These are phyloP conservation scores for Taiwanofungus camphoratus DNA, from an alignment of 1,284 basidiomycete species.

Conservation along the genomic window DNA sequence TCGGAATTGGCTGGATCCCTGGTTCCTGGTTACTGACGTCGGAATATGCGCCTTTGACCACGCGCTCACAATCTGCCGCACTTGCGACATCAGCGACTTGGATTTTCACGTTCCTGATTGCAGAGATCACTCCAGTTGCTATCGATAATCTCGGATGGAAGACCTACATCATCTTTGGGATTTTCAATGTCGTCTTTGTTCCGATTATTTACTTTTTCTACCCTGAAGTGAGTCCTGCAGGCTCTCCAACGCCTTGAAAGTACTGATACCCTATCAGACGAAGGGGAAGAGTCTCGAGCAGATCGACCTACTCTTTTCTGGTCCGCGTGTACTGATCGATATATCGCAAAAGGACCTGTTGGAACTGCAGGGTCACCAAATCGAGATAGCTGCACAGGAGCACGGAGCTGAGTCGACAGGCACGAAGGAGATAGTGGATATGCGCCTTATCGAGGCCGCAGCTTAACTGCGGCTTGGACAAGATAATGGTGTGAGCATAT, in stretches of 20 bases:
- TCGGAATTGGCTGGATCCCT: not conserved
- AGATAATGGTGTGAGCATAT: too few relatives aligned
- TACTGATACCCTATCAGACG: not conserved
- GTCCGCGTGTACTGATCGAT: not conserved
- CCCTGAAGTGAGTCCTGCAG: not conserved
- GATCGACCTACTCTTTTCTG: not conserved
- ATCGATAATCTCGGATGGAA: not conserved
- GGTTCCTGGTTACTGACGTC: not conserved
- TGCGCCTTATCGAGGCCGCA: too few relatives aligned
- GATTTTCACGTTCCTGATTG: not conserved
- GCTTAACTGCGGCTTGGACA: too few relatives aligned
- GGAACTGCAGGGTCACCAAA: not conserved
- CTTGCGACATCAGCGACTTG: not conserved
- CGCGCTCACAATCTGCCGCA: not conserved
- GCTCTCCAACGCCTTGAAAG: not conserved
- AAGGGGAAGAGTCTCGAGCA: not conserved
- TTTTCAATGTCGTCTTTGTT: slow-evolving; percentile 1
- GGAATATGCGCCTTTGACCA: not conserved
- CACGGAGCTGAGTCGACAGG: too few relatives aligned
- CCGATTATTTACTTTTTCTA: not conserved
- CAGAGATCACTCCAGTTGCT: not conserved
- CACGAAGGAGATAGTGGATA: too few relatives aligned
- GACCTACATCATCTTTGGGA: not conserved
- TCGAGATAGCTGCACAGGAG: not conserved
- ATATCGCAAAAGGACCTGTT: not conserved